Evolutionary conservation across 2,329 filamentous ascomycete genomes (phyloP), one percentile per base, ranked within the genome.

Genomic region (Sarocladiaceae sp.): DNA sequence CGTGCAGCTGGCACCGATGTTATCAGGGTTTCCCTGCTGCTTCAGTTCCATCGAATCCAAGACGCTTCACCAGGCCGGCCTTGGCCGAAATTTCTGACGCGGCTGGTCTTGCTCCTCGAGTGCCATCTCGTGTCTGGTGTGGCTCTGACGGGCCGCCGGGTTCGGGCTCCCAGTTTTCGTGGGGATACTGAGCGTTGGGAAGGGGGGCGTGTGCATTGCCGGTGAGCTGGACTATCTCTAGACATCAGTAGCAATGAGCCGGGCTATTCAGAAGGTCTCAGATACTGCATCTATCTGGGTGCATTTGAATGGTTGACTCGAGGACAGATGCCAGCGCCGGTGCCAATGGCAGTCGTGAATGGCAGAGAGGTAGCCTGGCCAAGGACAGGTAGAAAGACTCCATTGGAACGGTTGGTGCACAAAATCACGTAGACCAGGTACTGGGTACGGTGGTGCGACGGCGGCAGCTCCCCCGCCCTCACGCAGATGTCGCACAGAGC

Each of bases 391-490:
- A n/a, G n/a, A n/a, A n/a, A n/a, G n/a, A n/a, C n/a, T n/a, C n/a
- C n/a, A 26, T 26, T 26, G 22, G 40, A 20, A 44, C 22, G 40
- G 22, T 8, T 44, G 23, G 23, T 40, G 5, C 37, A 40, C 23
- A 20, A 17, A 40, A 10, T n/a, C n/a, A n/a, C n/a, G n/a, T n/a
- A n/a, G n/a, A n/a, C n/a, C n/a, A n/a, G n/a, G 40, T 46, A 46
- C 26, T 33, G 28, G 40, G 44, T 48, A 48, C 44, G 7, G 25
- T 12, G 15, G n/a, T 20, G 26, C 23, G 28, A 48, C 44, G 44
- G 44, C 44, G 44, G 44, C 44, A 31, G 31, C 44, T 48, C 44
- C 44, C 44, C 44, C 44, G 44, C 44, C 28, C 44, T 6, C 44
- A 4, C 11, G 12, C 40, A 26, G 10, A 10, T n/a, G n/a, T n/a